phyloP scores from a whole-genome alignment of 2,329 filamentous ascomycete species.

The Fusarium nematophilum region DNA sequence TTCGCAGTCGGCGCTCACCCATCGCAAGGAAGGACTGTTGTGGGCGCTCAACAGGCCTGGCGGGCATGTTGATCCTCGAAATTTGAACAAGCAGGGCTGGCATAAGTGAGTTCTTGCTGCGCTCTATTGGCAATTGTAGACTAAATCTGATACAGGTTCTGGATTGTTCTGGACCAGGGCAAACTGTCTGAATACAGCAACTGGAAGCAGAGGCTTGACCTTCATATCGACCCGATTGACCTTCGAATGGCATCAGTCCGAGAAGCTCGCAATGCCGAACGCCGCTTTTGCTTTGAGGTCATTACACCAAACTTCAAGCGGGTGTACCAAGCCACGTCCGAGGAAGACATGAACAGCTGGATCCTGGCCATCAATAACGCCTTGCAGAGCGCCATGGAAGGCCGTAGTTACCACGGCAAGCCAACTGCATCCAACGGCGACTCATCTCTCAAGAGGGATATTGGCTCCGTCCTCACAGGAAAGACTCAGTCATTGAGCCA shows the following conservation, averaged over 20 bases:
- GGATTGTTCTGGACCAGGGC: slow-evolving; percentile 97
- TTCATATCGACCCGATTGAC: slow-evolving; percentile 98
- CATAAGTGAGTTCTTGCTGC: slow-evolving; percentile 80
- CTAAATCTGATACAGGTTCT: slow-evolving; percentile 73
- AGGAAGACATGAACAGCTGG: slow-evolving; percentile 98
- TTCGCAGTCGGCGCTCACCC: slow-evolving; percentile 62
- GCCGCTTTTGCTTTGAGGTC: slow-evolving; percentile 97
- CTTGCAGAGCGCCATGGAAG: slow-evolving; percentile 93
- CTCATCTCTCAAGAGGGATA: slow-evolving; percentile 79
- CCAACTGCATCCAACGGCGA: slow-evolving; percentile 58
- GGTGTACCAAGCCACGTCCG: slow-evolving; percentile 96
- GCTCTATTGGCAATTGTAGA: background rate
- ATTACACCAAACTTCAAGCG: slow-evolving; percentile 97
- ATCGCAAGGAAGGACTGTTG: slow-evolving; percentile 91
- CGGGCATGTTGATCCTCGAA: slow-evolving; percentile 94
- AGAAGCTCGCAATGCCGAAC: slow-evolving; percentile 92
- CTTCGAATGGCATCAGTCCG: slow-evolving; percentile 96
- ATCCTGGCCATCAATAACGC: slow-evolving; percentile 97
- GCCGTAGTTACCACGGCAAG: slow-evolving; percentile 70
- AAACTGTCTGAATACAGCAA: slow-evolving; percentile 98
- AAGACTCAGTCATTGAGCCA: slow-evolving; percentile 81
- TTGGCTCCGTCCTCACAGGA: slow-evolving; percentile 91
- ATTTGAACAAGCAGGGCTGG: slow-evolving; percentile 97
- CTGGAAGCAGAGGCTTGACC: slow-evolving; percentile 96
- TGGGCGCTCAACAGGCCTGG: slow-evolving; percentile 95